phyloP scores from a whole-genome alignment of 371 early-diverging fungal species.

The Mortierella sp. region DNA sequence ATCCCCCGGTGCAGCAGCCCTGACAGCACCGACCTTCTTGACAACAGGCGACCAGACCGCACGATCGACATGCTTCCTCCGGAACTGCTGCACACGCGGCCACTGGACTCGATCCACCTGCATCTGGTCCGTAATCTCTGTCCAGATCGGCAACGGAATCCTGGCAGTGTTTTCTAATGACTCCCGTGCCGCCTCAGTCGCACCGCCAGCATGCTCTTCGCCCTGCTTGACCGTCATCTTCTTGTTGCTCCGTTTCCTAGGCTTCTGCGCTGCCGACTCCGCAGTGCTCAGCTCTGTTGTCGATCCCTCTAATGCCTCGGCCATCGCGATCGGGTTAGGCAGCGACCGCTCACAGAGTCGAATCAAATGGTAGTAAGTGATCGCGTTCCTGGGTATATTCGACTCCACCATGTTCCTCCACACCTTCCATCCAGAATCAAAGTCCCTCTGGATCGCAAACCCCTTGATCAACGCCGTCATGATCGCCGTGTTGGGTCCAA shows the following conservation, averaged over 20 bases:
- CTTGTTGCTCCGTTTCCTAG: background rate
- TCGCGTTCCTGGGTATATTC: slow-evolving; percentile 48
- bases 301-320: background rate
- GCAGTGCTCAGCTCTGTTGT: background rate
- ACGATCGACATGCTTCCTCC: slow-evolving; percentile 10
- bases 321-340: slow-evolving; percentile 16
- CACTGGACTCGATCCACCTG: slow-evolving; percentile 36
- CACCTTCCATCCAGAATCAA: slow-evolving; percentile 51
- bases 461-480: slow-evolving; percentile 52
- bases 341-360: slow-evolving; percentile 52
- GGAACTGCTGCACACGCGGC: slow-evolving; percentile 38
- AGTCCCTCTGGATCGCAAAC: slow-evolving; percentile 41
- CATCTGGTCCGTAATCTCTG: slow-evolving; percentile 41
- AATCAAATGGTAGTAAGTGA: slow-evolving; percentile 47
- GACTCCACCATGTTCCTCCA: slow-evolving; percentile 49
- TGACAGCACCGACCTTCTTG: slow-evolving; percentile 18
- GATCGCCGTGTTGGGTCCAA: slow-evolving; percentile 48
- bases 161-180: slow-evolving; percentile 7
- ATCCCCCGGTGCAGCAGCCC: background rate
- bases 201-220: background rate
- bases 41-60: slow-evolving; percentile 25
- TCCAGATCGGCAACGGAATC: slow-evolving; percentile 28
- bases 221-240: background rate
- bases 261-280: background rate
- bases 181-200: background rate